Percentiles rank a stretch among this genome's conserved stretches.
These are phyloP conservation scores for Ophiostoma piceae DNA, from an alignment of 2,329 filamentous ascomycete genomes.

Conservation along the genomic window DNA sequence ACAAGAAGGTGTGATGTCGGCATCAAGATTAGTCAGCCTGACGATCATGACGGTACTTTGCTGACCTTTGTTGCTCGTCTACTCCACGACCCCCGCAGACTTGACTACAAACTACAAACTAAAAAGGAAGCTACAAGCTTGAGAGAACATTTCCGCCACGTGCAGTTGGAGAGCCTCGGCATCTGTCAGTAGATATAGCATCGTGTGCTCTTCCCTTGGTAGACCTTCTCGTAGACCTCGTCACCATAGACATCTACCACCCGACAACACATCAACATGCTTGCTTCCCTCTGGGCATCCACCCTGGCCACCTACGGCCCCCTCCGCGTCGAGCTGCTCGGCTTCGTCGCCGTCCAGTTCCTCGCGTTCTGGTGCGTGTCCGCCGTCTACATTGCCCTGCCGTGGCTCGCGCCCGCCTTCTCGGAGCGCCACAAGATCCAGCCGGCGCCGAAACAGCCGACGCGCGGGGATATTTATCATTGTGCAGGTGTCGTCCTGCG, in stretches of 20 bases:
- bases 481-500: neutral
- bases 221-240: too few species aligned
- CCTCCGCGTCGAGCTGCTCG: conserved; percentile 39
- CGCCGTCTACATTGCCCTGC: conserved; percentile 40
- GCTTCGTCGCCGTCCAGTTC: conserved; percentile 39
- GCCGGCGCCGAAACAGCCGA: conserved; percentile 47
- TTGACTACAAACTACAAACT: too few species aligned
- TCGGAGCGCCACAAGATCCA: conserved; percentile 51
- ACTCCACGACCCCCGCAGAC: neutral
- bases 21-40: neutral
- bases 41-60: neutral
- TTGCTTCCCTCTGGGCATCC: conserved; percentile 26
- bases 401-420: conserved; percentile 43
- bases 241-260: too few species aligned
- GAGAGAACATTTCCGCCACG: neutral
- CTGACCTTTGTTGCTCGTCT: neutral
- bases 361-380: conserved; percentile 46
- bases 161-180: neutral
- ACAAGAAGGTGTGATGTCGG: too few species aligned
- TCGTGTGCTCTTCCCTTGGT: too few species aligned
- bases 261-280: neutral
- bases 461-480: conserved; percentile 38
- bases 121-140: too few species aligned
- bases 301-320: conserved; percentile 28
- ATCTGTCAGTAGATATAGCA: neutral